Evolutionary conservation across 139 green algal genomes (phyloP), one percentile per base, ranked within the genome.

Genomic region (Spirogloea muscicola): DNA sequence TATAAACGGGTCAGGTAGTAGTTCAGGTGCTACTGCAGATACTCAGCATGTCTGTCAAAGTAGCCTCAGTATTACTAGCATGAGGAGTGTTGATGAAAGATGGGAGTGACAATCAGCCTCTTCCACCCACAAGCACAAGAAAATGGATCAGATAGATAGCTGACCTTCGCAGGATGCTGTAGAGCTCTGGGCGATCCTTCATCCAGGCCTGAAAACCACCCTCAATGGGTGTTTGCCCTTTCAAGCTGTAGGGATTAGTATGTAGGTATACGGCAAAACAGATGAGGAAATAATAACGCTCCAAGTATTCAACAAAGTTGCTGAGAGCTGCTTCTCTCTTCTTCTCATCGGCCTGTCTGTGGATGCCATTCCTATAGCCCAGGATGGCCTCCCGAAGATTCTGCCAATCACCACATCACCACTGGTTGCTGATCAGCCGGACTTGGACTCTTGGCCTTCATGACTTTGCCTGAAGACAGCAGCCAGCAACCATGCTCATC

Each of bases 361-460:
- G 86, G 41, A 97, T 86, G 61, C 87, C 79, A 31, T 68, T 70
- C 27, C 92, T 83, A 85, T 97, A 97, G 0, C 68, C 79, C 44
- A 83, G 76, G 46, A 97, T 97, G 25, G 89, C 91, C 76, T 90
- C 91, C 0, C 91, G 80, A 78, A 96, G 84, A 80, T 96, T 96
- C 81, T 96, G 89, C 83, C 18, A 60, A n/a, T n/a, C n/a, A n/a
- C n/a, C n/a, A n/a, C n/a, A n/a, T n/a, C n/a, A n/a, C n/a, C n/a
- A n/a, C n/a, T n/a, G n/a, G n/a, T n/a, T n/a, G n/a, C n/a, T n/a
- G n/a, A n/a, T n/a, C n/a, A n/a, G n/a, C n/a, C n/a, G n/a, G n/a
- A n/a, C n/a, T n/a, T n/a, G n/a, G n/a, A n/a, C n/a, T n/a, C n/a
- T n/a, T n/a, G n/a, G n/a, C n/a, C n/a, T n/a, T n/a, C n/a, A n/a